These are phyloP conservation scores for Barnettozyma pratensis DNA, from an alignment of 805 yeast genomes.

Conservation along the genomic window DNA sequence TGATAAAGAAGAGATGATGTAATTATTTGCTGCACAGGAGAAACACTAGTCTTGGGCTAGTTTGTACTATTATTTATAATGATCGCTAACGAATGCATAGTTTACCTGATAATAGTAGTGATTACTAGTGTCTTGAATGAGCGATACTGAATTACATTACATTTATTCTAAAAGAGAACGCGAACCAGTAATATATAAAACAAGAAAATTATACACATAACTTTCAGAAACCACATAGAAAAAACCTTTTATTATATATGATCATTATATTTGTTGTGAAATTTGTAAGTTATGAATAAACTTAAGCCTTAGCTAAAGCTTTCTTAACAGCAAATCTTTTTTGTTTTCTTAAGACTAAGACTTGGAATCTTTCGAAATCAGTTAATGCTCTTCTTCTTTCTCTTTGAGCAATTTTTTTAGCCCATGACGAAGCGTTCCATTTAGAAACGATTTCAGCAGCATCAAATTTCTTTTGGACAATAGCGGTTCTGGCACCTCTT, in stretches of 20 bases:
- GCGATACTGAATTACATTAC: not conserved
- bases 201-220: conserved; percentile 16
- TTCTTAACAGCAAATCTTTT: conserved; percentile 91
- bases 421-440: conserved; percentile 95
- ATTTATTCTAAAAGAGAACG: not conserved
- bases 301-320: conserved; percentile 92
- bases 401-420: conserved; percentile 95
- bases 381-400: conserved; percentile 88
- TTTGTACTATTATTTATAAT: too few species aligned
- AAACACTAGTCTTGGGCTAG: not conserved
- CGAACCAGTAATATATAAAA: conserved; percentile 7
- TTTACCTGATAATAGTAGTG: too few species aligned
- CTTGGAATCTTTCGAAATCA: conserved; percentile 99
- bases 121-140: too few species aligned
- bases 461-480: conserved; percentile 89
- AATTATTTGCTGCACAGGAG: not conserved
- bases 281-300: conserved; percentile 1
- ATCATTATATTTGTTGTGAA: conserved; percentile 8
- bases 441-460: conserved; percentile 83
- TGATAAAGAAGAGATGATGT: not conserved
- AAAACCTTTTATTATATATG: conserved; percentile 24
- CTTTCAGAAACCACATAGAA: conserved; percentile 3
- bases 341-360: conserved; percentile 94
- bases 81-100: too few species aligned
- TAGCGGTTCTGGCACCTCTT: conserved; percentile 89